Evolutionary conservation across 73 alveolate species (phyloP), one percentile per base, ranked within the genome.

Genomic region (Paramecium biaurelia): DNA sequence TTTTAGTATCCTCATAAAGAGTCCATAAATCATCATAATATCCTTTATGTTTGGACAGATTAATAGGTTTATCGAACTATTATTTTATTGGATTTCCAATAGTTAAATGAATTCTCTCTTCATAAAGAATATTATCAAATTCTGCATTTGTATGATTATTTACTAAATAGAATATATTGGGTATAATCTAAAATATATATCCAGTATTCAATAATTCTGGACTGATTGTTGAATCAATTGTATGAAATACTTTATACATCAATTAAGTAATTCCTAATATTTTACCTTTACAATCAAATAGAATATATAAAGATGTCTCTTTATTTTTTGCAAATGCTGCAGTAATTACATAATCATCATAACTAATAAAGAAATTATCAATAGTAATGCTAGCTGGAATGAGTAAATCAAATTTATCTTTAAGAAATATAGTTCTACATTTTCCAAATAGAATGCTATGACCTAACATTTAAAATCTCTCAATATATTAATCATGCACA

Each of bases 271-370:
- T 26, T 35, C 87, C 87, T 7, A 74, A 20, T 74, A 74, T 74
- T 37, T 74, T 74, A 9, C 87, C 87, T 41, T 74, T 74, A 5
- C 37, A 41, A 35, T 74, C 59, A 41, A 74, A 74, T 34, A 74
- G 68, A 21, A 74, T 37, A 20, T 74, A 74, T 37, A 37, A 24
- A 34, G 67, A 74, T 10, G 67, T 41, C 24, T 74, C 87, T 74
- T 74, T 74, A 41, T 37, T 74, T 74, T 74, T 74, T 1, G 57
- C 59, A 74, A 74, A 74, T 1, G 87, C 57, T n/a, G 87, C 87
- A 4, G 87, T 37, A 7, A 74, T 37, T 4, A 74, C 59, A 74
- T 74, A 74, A 35, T 74, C 87, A 37, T 74, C 87, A 74, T 41
- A 37, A n/a, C 63, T 74, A 1, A 37, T 37, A 37, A 74, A 74